phyloP scores from a whole-genome alignment of 176 grass and related monocot genomes.

The Oropetium thomaeum region DNA sequence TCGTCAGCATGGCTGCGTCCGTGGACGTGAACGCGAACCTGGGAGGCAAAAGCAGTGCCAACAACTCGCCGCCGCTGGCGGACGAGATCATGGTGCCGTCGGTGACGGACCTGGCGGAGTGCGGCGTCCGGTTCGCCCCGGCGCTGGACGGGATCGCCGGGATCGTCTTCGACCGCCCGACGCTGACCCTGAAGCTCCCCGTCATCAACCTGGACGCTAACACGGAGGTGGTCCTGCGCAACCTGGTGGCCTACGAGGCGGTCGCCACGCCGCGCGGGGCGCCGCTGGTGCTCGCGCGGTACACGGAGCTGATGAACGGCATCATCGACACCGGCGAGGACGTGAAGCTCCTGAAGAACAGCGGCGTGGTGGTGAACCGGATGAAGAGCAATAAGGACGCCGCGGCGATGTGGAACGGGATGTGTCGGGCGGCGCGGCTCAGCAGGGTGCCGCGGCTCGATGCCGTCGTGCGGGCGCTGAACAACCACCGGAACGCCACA shows the following conservation, averaged over 20 bases:
- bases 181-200: slow-evolving; percentile 50
- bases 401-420: slow-evolving; percentile 62
- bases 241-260: slow-evolving; percentile 68
- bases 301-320: slow-evolving; percentile 80
- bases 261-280: slow-evolving; percentile 44
- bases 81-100: slow-evolving; percentile 87
- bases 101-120: slow-evolving; percentile 38
- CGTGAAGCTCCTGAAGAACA: slow-evolving; percentile 44
- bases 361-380: slow-evolving; percentile 47
- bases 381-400: slow-evolving; percentile 64
- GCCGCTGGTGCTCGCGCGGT: slow-evolving; percentile 62
- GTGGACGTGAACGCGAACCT: slow-evolving; percentile 10
- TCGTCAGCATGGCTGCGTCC: not conserved
- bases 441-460: slow-evolving; percentile 59
- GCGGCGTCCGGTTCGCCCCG: slow-evolving; percentile 57
- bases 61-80: slow-evolving; percentile 47
- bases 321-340: slow-evolving; percentile 69
- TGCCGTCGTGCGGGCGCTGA: slow-evolving; percentile 46
- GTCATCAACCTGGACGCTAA: slow-evolving; percentile 55
- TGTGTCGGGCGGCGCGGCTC: slow-evolving; percentile 51
- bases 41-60: not conserved
- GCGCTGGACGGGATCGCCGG: slow-evolving; percentile 24
- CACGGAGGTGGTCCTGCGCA: slow-evolving; percentile 64
- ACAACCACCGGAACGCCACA: slow-evolving; percentile 37
- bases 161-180: slow-evolving; percentile 43